Base-by-base conservation (phyloP, 768 basidiomycete genomes). In the Dendrothele bispora region DNA sequence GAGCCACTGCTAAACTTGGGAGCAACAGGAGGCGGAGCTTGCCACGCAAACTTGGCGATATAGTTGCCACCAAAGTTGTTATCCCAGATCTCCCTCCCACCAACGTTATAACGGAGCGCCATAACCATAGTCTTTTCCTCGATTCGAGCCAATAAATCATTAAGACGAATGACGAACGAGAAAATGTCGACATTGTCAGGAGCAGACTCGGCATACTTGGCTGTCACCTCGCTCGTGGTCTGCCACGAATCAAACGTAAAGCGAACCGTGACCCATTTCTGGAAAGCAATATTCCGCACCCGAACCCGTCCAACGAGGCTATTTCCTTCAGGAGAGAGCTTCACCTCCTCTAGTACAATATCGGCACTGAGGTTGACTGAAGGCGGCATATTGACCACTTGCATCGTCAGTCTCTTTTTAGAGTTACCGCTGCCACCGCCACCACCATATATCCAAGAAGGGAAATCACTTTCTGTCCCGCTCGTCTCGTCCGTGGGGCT, bases 171-270 rank as follows among this genome's bases (percentile, higher is more conserved):
- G 17, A 65, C 68, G 66, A 95, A 95, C 20, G 71, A 62, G 68
- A 95, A 95, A 17, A 88, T 72, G 60, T 95, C 93, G 61, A 79
- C 77, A 18, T 71, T 52, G 28, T 73, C 62, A 48, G 79, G 75
- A 15, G 80, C 52, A 4, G 74, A 67, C 43, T 73, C 70, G 17
- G 69, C 66, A 62, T 90, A 86, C 41, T 79, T 82, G 21, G 85
- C 95, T 1, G 84, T 80, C 49, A 97, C 90, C 66, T 98, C 95
- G 64, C 86, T 89, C 49, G 91, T 95, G 39, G 95, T 99, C 65
- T 93, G 91, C 95, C 95, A 98, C 55, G 74, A 77, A 62, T 98
- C 95, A 56, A 95, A 79, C 1, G 95, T 98, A 66, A 97, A 98
- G 24, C 95, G 82, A 21, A 93, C 81, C 7, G 84, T 87, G 43